Conservation (phyloP, 2,329 filamentous ascomycete species). For the Penicillium hesseltinei region DNA sequence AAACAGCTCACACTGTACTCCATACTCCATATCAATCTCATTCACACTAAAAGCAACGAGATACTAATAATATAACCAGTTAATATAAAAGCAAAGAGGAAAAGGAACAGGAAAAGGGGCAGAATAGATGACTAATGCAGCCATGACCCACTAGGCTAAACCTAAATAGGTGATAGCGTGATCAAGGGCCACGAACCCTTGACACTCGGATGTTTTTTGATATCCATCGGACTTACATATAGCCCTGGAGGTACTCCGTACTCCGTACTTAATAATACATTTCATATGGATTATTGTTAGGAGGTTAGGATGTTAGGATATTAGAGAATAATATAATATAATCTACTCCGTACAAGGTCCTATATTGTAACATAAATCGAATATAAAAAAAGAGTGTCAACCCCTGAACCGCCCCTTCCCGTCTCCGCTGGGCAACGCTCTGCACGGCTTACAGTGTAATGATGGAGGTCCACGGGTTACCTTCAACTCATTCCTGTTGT, state of each 20-base stretch:
- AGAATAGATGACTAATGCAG: background rate
- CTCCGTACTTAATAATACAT: no score
- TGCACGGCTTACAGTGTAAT: conserved; percentile 12
- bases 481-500: conserved; percentile 21
- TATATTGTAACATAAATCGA: no score
- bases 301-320: no score
- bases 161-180: background rate
- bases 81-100: background rate
- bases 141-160: conserved; percentile 1
- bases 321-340: no score
- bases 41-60: background rate
- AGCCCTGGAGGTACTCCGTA: no score
- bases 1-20: background rate
- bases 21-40: background rate
- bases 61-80: background rate
- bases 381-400: conserved; percentile 4
- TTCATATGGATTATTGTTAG: no score
- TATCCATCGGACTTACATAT: background rate
- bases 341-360: no score
- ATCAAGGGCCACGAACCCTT: background rate
- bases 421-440: conserved; percentile 17
- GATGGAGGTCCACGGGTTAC: background rate
- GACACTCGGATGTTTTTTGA: conserved; percentile 2
- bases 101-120: conserved; percentile 7
- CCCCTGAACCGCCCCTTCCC: conserved; percentile 27